These are phyloP conservation scores for Kodamaea leandrae DNA, from an alignment of 805 yeast species.

Conservation along the genomic window DNA sequence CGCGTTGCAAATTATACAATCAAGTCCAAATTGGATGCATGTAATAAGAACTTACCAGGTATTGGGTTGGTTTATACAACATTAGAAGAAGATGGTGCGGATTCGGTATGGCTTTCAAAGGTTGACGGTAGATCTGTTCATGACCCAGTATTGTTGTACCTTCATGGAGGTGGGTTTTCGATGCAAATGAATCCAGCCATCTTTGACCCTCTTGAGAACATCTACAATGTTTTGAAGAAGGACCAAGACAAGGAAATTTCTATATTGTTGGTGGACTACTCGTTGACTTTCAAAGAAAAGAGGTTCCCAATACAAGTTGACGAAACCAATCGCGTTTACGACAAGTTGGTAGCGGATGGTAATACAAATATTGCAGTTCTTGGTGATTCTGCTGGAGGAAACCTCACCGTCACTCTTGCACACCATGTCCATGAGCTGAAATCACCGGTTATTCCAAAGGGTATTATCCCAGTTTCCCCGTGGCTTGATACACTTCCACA, in stretches of 20 bases:
- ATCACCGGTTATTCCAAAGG: constrained; percentile 8
- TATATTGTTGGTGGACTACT: constrained; percentile 12
- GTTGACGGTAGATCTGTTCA: not conserved
- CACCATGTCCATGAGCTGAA: constrained; percentile 1
- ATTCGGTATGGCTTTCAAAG: constrained; percentile 5
- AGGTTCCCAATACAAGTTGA: constrained; percentile 10
- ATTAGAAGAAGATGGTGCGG: not conserved
- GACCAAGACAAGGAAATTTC: constrained; percentile 5
- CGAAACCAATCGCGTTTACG: constrained; percentile 8
- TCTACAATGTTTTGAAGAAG: constrained; percentile 1
- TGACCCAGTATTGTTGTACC: constrained; percentile 11
- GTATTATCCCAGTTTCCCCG: constrained; percentile 11
- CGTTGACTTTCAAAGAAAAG: constrained; percentile 6
- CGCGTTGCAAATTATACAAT: constrained; percentile 1
- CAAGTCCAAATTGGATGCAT: not conserved
- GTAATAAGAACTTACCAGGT: not conserved
- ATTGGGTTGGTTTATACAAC: not conserved
- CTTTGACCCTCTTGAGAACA: constrained; percentile 10
- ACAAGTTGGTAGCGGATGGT: constrained; percentile 11
- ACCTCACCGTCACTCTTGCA: constrained; percentile 7
- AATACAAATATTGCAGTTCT: constrained; percentile 9
- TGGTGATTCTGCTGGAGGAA: constrained; percentile 16
- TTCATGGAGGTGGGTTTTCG: constrained; percentile 15
- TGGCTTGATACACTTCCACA: constrained; percentile 7
- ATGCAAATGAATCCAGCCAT: constrained; percentile 7